These are phyloP conservation scores for Cyberlindnera xylosilytica DNA, from an alignment of 805 yeast species.

Conservation along the genomic window DNA sequence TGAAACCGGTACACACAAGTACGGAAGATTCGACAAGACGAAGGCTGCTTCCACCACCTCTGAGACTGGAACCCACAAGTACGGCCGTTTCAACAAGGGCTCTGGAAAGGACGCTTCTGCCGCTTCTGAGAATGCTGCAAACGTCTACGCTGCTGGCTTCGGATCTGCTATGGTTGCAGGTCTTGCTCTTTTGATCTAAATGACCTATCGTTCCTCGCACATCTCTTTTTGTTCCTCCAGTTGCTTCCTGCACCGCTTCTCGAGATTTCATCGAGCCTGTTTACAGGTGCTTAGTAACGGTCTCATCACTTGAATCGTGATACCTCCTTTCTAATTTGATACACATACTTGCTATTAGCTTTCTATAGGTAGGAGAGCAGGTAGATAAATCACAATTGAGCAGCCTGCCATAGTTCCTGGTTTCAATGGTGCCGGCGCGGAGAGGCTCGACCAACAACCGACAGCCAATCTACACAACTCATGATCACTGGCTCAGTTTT, in stretches of 20 bases:
- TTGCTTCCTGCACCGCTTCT: no score
- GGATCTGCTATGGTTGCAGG: constrained; percentile 51
- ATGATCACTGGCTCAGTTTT: not conserved
- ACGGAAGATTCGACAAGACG: constrained; percentile 53
- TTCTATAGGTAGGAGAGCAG: no score
- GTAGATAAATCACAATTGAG: no score
- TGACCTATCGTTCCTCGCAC: no score
- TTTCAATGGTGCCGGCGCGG: no score
- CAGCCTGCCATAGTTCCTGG: no score
- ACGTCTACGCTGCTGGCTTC: constrained; percentile 32
- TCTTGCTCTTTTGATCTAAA: constrained; percentile 42
- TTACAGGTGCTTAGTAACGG: no score
- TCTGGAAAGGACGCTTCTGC: constrained; percentile 25
- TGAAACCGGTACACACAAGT: constrained; percentile 46
- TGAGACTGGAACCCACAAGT: constrained; percentile 50
- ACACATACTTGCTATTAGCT: no score
- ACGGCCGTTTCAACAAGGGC: constrained; percentile 54
- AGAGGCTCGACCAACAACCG: no score
- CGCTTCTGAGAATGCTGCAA: constrained; percentile 19
- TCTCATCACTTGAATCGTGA: not conserved
- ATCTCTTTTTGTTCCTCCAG: not conserved
- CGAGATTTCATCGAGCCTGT: no score
- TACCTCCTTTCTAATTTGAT: not conserved
- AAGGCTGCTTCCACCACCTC: constrained; percentile 37
- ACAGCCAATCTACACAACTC: no score